Evolutionary conservation across 768 basidiomycete species (phyloP), one percentile per base, ranked within the genome.

Genomic region (Suillus hirtellus): DNA sequence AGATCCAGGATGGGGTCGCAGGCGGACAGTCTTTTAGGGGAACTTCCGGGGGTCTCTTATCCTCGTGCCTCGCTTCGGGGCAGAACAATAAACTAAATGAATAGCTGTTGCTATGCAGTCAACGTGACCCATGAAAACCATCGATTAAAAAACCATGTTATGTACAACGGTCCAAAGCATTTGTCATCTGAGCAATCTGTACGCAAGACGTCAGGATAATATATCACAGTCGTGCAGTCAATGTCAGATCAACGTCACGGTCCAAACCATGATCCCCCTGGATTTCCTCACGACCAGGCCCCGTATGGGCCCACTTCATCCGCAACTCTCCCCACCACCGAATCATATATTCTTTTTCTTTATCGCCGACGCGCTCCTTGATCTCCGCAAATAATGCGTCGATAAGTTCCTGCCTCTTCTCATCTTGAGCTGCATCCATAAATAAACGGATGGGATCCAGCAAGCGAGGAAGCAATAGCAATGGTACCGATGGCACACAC

Each of bases 301-400:
- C 15, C 43, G 59, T 34, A 50, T 44, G 63, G 31, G 34, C 64
- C 75, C 75, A 76, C 38, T 71, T 68, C 15, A 34, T 42, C 3
- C 66, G 64, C 53, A 84, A 76, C 61, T 82, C 79, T 70, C 86
- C 82, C 92, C 92, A 93, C 92, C 92, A 93, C 52, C 75, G 77
- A 75, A 93, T 82, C 47, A 76, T 85, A 64, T 80, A 80, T 70
- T 84, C 86, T 76, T 88, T 91, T 77, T 89, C 89, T 49, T 78
- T 78, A 70, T 92, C 89, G 15, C 87, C 89, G 2, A 89, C 82
- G 49, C 78, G 80, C 70, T 86, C 84, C 68, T 84, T 73, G 40
- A 93, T 81, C 73, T 90, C 88, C 47, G 75, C 78, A 73, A 89
- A 88, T 50, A 90, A 71, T 7, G 84, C 84, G 49, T 85, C 76